A percentile compares a stretch with the other conserved stretches of the same genome.
Evolutionary conservation across 192 early-diverging fungal genomes (phyloP).

Genomic region (Entomortierella parvispora): DNA sequence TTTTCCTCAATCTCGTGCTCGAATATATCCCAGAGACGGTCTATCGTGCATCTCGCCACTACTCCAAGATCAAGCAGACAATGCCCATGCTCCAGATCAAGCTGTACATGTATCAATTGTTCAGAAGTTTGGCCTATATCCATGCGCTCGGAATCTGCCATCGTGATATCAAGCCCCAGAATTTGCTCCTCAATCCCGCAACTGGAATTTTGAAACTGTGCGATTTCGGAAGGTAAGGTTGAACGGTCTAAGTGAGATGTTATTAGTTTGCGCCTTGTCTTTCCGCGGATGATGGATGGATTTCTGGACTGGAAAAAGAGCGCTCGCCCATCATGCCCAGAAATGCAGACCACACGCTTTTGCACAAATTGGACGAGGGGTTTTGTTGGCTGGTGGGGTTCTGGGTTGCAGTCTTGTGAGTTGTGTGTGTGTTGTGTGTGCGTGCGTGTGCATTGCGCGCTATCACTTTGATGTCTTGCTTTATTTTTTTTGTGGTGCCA

Average conservation of each 20-base stretch:
- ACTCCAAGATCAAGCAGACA: conserved; percentile 89
- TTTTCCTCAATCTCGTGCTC: conserved; percentile 95
- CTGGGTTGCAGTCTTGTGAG: background rate
- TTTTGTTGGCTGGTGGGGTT: background rate
- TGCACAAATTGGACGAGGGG: too few relatives aligned
- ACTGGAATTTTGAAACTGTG: conserved; percentile 96
- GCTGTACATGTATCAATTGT: conserved; percentile 99
- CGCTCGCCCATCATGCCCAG: too few relatives aligned
- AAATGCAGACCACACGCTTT: too few relatives aligned
- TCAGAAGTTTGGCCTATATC: conserved; percentile 96
- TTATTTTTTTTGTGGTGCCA: conserved; percentile 26
- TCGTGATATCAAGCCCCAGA: conserved; percentile 99
- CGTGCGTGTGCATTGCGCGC: conserved; percentile 4
- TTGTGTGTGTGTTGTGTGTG: conserved; percentile 4
- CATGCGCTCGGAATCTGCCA: conserved; percentile 98
- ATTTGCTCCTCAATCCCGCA: conserved; percentile 90
- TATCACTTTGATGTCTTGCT: too few relatives aligned
- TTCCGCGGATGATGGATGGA: too few relatives aligned
- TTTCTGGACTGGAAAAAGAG: too few relatives aligned
- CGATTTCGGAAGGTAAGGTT: conserved; percentile 87
- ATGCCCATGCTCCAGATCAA: conserved; percentile 97
- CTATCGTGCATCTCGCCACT: conserved; percentile 91
- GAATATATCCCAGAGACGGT: conserved; percentile 98
- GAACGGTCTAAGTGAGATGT: too few relatives aligned
- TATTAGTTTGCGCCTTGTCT: too few relatives aligned